A percentile compares a stretch with the other conserved stretches of the same genome.
These are phyloP conservation scores for Fusarium nodosum DNA, from an alignment of 2,329 filamentous ascomycete genomes.

Conservation along the genomic window DNA sequence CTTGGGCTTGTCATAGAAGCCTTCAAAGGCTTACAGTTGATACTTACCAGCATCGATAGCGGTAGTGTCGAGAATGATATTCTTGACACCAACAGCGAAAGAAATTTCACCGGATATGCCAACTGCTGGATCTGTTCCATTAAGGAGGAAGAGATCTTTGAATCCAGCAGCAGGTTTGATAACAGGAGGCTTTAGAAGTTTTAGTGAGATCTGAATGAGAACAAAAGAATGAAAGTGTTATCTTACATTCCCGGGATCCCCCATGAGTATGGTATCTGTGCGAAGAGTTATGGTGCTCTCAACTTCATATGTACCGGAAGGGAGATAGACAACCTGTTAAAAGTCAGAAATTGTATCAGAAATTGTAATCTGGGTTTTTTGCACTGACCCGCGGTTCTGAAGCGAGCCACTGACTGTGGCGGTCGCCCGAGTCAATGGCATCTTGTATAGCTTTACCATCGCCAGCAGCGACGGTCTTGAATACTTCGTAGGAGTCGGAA, in stretches of 20 bases:
- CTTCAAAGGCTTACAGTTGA: no score
- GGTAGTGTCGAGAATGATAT: slow-evolving; percentile 1
- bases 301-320: slow-evolving; percentile 2
- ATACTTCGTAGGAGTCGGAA: background rate
- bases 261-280: background rate
- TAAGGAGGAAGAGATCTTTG: background rate
- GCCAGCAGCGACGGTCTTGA: background rate
- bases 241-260: background rate
- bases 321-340: background rate
- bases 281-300: background rate
- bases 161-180: background rate
- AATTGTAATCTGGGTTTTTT: background rate
- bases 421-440: background rate
- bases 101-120: background rate
- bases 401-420: background rate
- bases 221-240: background rate
- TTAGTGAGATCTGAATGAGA: background rate
- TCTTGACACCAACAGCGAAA: background rate
- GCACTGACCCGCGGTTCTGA: background rate
- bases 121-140: background rate
- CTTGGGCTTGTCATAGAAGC: accelerated
- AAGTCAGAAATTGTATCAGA: background rate
- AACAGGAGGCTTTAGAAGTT: background rate
- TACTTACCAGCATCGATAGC: background rate
- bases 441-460: background rate